These are phyloP conservation scores for Aspergillus intermedius DNA, from an alignment of 2,329 filamentous ascomycete species.

Conservation along the genomic window DNA sequence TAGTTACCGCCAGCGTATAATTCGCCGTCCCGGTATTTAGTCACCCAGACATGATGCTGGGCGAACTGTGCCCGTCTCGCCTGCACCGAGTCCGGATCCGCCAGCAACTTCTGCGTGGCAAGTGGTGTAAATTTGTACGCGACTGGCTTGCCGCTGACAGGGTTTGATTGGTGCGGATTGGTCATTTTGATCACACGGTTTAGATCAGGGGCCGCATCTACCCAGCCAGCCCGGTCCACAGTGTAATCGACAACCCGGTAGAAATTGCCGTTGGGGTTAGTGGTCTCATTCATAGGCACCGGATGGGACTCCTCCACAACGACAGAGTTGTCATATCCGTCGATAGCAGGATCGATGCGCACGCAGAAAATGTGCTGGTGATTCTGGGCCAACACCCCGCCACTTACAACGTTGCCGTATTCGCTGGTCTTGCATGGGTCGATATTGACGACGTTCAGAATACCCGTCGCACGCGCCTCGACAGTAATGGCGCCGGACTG, in stretches of 20 bases:
- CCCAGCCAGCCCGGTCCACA: constrained; percentile 42
- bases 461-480: constrained; percentile 63
- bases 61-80: constrained; percentile 49
- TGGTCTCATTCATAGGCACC: constrained; percentile 47
- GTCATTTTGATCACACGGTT: constrained; percentile 54
- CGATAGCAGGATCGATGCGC: constrained; percentile 56
- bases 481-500: constrained; percentile 58
- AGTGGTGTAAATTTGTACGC: constrained; percentile 52
- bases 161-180: constrained; percentile 48
- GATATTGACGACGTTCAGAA: constrained; percentile 59
- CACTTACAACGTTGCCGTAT: constrained; percentile 60
- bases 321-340: constrained; percentile 49
- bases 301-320: constrained; percentile 53
- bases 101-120: constrained; percentile 53
- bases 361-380: constrained; percentile 71
- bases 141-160: constrained; percentile 47
- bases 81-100: constrained; percentile 48
- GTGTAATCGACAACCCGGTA: constrained; percentile 45
- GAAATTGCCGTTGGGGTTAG: constrained; percentile 49
- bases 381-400: constrained; percentile 59
- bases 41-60: constrained; percentile 52
- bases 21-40: constrained; percentile 46
- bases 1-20: constrained; percentile 50
- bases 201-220: constrained; percentile 38
- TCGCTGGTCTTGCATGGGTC: constrained; percentile 54